Evolutionary conservation across 2,329 filamentous ascomycete species (phyloP).

Genomic region (Ophiocordyceps australis): DNA sequence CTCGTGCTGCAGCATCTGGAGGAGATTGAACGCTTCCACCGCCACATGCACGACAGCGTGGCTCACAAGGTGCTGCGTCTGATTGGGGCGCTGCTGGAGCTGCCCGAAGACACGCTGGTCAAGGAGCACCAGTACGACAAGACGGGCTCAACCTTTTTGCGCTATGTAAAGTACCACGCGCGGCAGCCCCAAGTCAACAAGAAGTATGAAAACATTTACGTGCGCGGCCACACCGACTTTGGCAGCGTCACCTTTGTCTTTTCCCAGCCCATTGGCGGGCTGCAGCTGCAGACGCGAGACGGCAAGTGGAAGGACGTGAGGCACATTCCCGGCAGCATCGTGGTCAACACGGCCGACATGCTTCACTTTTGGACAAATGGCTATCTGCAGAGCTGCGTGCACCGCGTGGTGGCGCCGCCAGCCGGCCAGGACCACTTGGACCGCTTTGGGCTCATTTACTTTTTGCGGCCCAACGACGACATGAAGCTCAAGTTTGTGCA

Average conservation of each 20-base stretch:
- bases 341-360: conserved; percentile 31
- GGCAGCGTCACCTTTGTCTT: conserved; percentile 38
- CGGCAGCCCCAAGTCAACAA: conserved; percentile 24
- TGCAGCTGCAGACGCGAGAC: conserved; percentile 27
- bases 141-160: conserved; percentile 34
- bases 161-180: conserved; percentile 40
- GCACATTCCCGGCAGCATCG: conserved; percentile 28
- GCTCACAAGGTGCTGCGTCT: conserved; percentile 14
- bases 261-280: conserved; percentile 34
- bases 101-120: conserved; percentile 35
- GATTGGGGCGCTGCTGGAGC: conserved; percentile 31
- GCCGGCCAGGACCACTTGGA: conserved; percentile 23
- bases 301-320: conserved; percentile 31
- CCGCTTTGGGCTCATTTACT: conserved; percentile 26
- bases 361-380: conserved; percentile 27
- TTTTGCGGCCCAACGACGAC: conserved; percentile 16
- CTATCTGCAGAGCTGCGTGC: conserved; percentile 23
- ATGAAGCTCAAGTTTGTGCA: conserved; percentile 12
- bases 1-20: conserved; percentile 11
- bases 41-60: conserved; percentile 15
- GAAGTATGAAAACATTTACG: conserved; percentile 14
- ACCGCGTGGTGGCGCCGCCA: conserved; percentile 22
- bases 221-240: conserved; percentile 31
- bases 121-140: conserved; percentile 33
- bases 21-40: conserved; percentile 15